Percentiles rank a stretch among this genome's conserved stretches.
Conservation (phyloP, 805 yeast genomes). For the Yamadazyma sp. region DNA sequence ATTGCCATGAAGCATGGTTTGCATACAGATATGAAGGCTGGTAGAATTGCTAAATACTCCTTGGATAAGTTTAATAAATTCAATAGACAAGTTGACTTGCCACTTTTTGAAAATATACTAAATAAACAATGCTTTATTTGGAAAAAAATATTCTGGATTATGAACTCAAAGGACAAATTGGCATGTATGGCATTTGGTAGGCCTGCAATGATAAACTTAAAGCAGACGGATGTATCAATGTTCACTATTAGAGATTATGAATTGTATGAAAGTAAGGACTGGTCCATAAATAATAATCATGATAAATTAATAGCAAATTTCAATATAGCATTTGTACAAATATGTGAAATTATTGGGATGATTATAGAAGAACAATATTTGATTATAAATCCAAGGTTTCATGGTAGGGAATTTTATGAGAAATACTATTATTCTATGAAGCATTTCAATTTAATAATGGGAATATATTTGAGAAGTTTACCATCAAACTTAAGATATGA, state of each 20-base stretch:
- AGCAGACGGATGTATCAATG: conserved; percentile 3
- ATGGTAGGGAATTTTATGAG: background rate
- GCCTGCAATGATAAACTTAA: conserved; percentile 5
- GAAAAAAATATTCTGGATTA: conserved; percentile 13
- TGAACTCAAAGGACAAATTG: conserved; percentile 8
- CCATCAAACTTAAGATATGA: conserved; percentile 7
- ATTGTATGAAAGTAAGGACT: conserved; percentile 7
- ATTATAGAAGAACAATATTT: conserved; percentile 7
- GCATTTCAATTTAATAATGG: conserved; percentile 10
- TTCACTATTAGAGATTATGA: conserved; percentile 11
- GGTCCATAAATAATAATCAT: conserved; percentile 4
- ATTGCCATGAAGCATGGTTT: conserved; percentile 9
- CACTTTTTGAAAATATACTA: background rate
- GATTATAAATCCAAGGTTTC: background rate
- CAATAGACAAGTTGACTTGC: background rate
- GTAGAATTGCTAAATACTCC: background rate
- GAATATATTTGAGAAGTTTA: conserved; percentile 1
- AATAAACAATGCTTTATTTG: conserved; percentile 11
- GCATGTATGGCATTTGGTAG: conserved; percentile 8
- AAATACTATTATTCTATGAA: conserved; percentile 2
- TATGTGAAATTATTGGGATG: conserved; percentile 10
- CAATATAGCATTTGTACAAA: conserved; percentile 2
- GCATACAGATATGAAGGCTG: conserved; percentile 5
- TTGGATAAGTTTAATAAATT: background rate
- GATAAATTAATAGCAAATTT: conserved; percentile 4